These are phyloP conservation scores for Sistotremastrum niveocremeum DNA, from an alignment of 768 basidiomycete genomes.

Conservation along the genomic window DNA sequence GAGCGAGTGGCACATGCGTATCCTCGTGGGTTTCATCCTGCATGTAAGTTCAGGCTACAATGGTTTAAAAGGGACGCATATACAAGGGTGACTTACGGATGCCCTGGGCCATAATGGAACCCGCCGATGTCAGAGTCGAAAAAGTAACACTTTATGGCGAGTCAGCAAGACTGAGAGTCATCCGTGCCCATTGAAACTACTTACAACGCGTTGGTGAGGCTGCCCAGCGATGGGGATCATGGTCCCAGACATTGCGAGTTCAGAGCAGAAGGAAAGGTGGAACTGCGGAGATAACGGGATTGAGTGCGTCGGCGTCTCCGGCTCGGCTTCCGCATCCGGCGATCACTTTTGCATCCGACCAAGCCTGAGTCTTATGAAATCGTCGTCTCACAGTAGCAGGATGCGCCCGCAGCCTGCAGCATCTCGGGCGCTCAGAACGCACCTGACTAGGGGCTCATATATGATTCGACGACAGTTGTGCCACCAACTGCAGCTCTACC, in stretches of 20 bases:
- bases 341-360: too few relatives aligned
- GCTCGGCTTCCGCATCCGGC: too few relatives aligned
- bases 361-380: too few relatives aligned
- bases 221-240: constrained; percentile 62
- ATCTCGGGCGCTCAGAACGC: too few relatives aligned
- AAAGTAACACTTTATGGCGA: constrained; percentile 75
- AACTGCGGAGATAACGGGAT: too few relatives aligned
- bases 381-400: too few relatives aligned
- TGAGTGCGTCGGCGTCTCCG: too few relatives aligned
- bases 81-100: constrained; percentile 45
- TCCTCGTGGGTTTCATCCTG: constrained; percentile 95
- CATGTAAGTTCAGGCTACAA: constrained; percentile 5
- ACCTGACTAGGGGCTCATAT: too few relatives aligned
- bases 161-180: constrained; percentile 1
- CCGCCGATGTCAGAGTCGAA: constrained; percentile 99
- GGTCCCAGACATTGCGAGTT: constrained; percentile 18
- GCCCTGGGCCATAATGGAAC: constrained; percentile 97
- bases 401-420: too few relatives aligned
- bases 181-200: constrained; percentile 16
- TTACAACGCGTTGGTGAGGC: constrained; percentile 78
- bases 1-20: constrained; percentile 98
- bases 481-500: too few relatives aligned
- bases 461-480: too few relatives aligned
- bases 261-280: too few relatives aligned
- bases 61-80: constrained; percentile 7